Conservation (phyloP, 2,329 filamentous ascomycete genomes). For the Xylariaceae sp. region DNA sequence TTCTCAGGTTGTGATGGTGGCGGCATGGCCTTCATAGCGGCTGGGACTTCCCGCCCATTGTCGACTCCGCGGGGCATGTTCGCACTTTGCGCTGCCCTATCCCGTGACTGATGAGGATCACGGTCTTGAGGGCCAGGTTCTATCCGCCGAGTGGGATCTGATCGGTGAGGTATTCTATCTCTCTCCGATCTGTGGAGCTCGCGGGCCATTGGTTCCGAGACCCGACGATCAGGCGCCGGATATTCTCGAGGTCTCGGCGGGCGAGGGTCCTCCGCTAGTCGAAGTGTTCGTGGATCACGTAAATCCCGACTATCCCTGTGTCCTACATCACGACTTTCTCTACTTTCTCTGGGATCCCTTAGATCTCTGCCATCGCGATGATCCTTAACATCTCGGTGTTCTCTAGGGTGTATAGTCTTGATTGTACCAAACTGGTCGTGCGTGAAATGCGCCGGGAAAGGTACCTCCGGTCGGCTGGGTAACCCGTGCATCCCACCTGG, state of each 20-base stretch:
- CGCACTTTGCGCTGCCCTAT: conserved; percentile 31
- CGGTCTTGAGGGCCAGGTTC: conserved; percentile 37
- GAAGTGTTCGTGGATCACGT: conserved; percentile 34
- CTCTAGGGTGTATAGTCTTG: conserved; percentile 32
- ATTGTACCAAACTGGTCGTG: conserved; percentile 43
- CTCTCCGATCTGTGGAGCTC: conserved; percentile 38
- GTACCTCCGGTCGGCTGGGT: conserved; percentile 55
- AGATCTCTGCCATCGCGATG: conserved; percentile 31
- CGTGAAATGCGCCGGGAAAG: conserved; percentile 44
- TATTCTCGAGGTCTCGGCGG: conserved; percentile 40
- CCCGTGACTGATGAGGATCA: conserved; percentile 29
- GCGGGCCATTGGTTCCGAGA: conserved; percentile 34
- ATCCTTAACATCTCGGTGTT: conserved; percentile 30
- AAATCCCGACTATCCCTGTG: conserved; percentile 34
- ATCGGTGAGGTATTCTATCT: conserved; percentile 33
- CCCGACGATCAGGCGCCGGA: conserved; percentile 38
- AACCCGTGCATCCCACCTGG: conserved; percentile 37
- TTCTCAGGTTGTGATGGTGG: conserved; percentile 28
- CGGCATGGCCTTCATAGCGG: conserved; percentile 30
- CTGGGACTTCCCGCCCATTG: conserved; percentile 25
- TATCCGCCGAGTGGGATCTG: conserved; percentile 28
- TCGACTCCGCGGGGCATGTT: conserved; percentile 27
- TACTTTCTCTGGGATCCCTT: conserved; percentile 34
- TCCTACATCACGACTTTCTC: conserved; percentile 35
- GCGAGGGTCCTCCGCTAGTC: conserved; percentile 39